Conservation (phyloP, 495 filamentous ascomycete species). For the Trichoderma asperelloides region DNA sequence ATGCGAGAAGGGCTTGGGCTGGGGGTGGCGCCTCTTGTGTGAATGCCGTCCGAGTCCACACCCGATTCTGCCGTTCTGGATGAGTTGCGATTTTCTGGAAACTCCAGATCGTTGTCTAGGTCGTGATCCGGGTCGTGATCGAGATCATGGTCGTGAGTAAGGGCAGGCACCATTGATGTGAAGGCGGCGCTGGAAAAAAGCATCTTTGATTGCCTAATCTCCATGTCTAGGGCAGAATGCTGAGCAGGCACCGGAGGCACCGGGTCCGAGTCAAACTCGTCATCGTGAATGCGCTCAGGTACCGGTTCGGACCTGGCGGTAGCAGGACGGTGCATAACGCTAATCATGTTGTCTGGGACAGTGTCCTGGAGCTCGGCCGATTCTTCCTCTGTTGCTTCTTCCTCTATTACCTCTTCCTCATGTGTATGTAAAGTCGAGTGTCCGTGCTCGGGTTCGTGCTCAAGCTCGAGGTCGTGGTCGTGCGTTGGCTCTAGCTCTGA, state of each 20-base stretch:
- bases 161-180: conserved; percentile 1
- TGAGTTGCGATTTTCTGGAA: conserved; percentile 24
- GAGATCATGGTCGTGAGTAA: not conserved
- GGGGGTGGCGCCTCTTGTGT: not conserved
- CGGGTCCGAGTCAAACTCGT: not conserved
- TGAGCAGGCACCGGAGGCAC: not conserved
- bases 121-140: conserved; percentile 17
- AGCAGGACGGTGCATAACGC: not conserved
- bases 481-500: not conserved
- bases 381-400: not conserved
- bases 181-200: conserved; percentile 3
- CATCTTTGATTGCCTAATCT: conserved; percentile 8
- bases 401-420: not conserved
- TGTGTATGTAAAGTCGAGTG: not conserved
- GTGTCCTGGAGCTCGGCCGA: not conserved
- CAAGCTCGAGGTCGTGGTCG: not conserved
- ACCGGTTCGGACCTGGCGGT: conserved; percentile 3
- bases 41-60: not conserved
- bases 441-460: conserved; percentile 9
- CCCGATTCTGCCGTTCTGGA: conserved; percentile 22
- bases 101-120: conserved; percentile 8
- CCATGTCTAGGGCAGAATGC: conserved; percentile 2
- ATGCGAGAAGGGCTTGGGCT: not conserved
- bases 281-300: conserved; percentile 2
- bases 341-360: not conserved